These are phyloP conservation scores for Mycena alexandri DNA, from an alignment of 768 basidiomycete species.

Conservation along the genomic window DNA sequence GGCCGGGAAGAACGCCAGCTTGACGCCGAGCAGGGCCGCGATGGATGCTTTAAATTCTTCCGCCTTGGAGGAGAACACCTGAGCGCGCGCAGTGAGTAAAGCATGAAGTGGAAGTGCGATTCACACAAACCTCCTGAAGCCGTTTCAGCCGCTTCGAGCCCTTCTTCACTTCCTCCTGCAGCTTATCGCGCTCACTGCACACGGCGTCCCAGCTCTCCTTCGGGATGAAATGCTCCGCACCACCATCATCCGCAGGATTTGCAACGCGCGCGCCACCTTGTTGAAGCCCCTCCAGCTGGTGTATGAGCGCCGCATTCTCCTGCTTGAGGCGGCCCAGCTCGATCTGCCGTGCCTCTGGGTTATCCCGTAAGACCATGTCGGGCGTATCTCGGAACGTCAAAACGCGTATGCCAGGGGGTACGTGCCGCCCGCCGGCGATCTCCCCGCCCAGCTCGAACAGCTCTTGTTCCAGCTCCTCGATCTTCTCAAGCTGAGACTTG, in stretches of 20 bases:
- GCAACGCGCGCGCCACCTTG: slow-evolving; percentile 46
- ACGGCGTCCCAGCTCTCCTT: slow-evolving; percentile 84
- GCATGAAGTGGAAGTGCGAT: background rate
- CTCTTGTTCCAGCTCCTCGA: slow-evolving; percentile 81
- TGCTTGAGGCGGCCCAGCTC: slow-evolving; percentile 80
- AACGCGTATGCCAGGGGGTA: slow-evolving; percentile 78
- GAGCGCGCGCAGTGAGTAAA: slow-evolving; percentile 22
- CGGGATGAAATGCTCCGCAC: slow-evolving; percentile 68
- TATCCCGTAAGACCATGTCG: slow-evolving; percentile 82
- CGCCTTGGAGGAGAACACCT: slow-evolving; percentile 89
- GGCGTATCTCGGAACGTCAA: slow-evolving; percentile 84
- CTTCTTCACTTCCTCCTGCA: slow-evolving; percentile 74
- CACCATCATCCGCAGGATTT: background rate
- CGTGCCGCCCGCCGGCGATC: slow-evolving; percentile 79
- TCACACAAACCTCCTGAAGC: slow-evolving; percentile 75
- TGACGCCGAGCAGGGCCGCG: slow-evolving; percentile 89
- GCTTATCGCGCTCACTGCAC: slow-evolving; percentile 74
- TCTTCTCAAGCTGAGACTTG: slow-evolving; percentile 60
- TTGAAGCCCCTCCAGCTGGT: slow-evolving; percentile 73
- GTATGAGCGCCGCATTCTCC: slow-evolving; percentile 89
- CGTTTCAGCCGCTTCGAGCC: slow-evolving; percentile 86
- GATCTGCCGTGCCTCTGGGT: slow-evolving; percentile 65
- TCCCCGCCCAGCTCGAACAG: slow-evolving; percentile 84
- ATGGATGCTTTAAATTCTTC: slow-evolving; percentile 94
- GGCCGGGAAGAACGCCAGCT: slow-evolving; percentile 91